Evolutionary conservation across 345 rosid genomes (phyloP).

Genomic region (Pugionium cornutum): DNA sequence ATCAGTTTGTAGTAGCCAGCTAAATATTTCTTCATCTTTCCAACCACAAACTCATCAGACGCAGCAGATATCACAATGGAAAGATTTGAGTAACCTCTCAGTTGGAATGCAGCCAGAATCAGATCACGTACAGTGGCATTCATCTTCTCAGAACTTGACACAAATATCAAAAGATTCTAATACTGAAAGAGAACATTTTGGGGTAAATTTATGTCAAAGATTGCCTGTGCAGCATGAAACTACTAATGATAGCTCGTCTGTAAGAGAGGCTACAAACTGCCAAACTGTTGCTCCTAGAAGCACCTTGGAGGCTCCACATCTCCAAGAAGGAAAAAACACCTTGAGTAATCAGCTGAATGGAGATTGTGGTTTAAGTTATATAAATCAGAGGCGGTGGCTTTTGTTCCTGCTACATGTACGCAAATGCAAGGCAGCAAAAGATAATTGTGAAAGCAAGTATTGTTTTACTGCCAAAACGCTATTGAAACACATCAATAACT

Average conservation of each 20-base stretch:
- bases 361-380: conserved; percentile 56
- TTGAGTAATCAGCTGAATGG: conserved; percentile 43
- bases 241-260: conserved; percentile 53
- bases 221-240: conserved; percentile 64
- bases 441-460: conserved; percentile 58
- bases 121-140: conserved; percentile 57
- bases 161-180: conserved; percentile 44
- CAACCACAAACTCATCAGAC: conserved; percentile 56
- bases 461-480: conserved; percentile 62
- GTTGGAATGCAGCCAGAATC: conserved; percentile 59
- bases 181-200: conserved; percentile 56
- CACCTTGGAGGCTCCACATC: conserved; percentile 45
- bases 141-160: conserved; percentile 56
- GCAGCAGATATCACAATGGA: conserved; percentile 61
- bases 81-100: conserved; percentile 49
- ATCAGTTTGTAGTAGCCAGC: conserved; percentile 47
- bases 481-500: conserved; percentile 68
- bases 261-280: conserved; percentile 53
- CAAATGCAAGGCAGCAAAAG: conserved; percentile 72
- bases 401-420: conserved; percentile 85
- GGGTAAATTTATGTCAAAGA: conserved; percentile 62
- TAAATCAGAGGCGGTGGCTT: conserved; percentile 82
- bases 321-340: conserved; percentile 28
- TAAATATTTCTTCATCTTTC: conserved; percentile 44
- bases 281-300: conserved; percentile 45